These are phyloP conservation scores for Trypanosoma melophagium DNA, from an alignment of 208 protist species.

Conservation along the genomic window DNA sequence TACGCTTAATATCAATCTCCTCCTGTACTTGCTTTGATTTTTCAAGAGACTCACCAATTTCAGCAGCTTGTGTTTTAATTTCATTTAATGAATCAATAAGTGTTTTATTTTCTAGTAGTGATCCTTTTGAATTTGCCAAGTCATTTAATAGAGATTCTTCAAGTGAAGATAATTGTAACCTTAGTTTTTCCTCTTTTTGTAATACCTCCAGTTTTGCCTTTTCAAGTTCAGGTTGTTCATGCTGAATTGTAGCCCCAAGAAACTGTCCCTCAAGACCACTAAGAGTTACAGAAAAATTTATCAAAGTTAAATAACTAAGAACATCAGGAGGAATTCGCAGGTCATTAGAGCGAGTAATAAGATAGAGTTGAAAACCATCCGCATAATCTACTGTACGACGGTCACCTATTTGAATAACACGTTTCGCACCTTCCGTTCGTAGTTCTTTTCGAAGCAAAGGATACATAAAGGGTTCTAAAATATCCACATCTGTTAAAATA, in stretches of 20 bases:
- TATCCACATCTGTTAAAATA: slow-evolving; percentile 95
- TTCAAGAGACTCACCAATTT: slow-evolving; percentile 85
- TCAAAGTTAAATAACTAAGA: slow-evolving; percentile 86
- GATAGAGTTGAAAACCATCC: slow-evolving; percentile 95
- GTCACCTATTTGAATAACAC: slow-evolving; percentile 96
- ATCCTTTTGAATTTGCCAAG: slow-evolving; percentile 92
- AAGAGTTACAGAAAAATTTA: slow-evolving; percentile 98
- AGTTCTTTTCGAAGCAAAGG: slow-evolving; percentile 94
- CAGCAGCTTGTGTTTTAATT: slow-evolving; percentile 94
- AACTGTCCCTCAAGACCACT: slow-evolving; percentile 97
- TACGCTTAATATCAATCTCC: slow-evolving; percentile 92
- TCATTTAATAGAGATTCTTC: slow-evolving; percentile 93
- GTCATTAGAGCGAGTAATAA: slow-evolving; percentile 92
- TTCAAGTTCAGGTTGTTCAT: slow-evolving; percentile 98
- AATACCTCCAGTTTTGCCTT: slow-evolving; percentile 92
- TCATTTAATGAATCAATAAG: slow-evolving; percentile 94
- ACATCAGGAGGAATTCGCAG: slow-evolving; percentile 92
- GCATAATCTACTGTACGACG: slow-evolving; percentile 95
- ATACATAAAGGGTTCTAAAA: slow-evolving; percentile 96
- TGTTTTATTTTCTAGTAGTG: slow-evolving; percentile 95
- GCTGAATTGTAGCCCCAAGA: slow-evolving; percentile 94
- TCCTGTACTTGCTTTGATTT: slow-evolving; percentile 87
- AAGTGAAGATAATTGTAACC: slow-evolving; percentile 92
- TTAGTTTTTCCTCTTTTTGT: slow-evolving; percentile 95
- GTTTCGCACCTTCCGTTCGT: slow-evolving; percentile 87